A percentile compares a stretch with the other conserved stretches of the same genome.
phyloP scores from a whole-genome alignment of 768 basidiomycete species.

The Hydnomerulius pinastri region DNA sequence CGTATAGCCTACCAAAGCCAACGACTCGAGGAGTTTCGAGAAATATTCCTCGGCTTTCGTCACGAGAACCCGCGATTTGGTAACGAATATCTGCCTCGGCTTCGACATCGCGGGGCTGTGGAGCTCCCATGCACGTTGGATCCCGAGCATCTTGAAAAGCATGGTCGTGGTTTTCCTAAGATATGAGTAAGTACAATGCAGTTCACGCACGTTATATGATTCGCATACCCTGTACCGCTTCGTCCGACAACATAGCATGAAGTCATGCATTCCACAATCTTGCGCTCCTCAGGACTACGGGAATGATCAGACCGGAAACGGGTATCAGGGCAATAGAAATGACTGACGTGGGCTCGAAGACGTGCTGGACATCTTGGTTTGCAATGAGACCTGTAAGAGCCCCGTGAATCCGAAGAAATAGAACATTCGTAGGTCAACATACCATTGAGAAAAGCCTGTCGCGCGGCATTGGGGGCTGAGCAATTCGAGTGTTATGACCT shows the following conservation, averaged over 20 bases:
- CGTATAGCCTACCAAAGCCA: conserved; percentile 38
- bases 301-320: neutral
- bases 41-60: conserved; percentile 75
- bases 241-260: conserved; percentile 71
- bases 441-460: too few species aligned
- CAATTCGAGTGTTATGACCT: conserved; percentile 39
- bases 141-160: conserved; percentile 73
- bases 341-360: conserved; percentile 28
- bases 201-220: neutral
- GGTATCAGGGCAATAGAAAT: too few species aligned
- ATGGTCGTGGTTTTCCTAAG: conserved; percentile 74
- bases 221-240: conserved; percentile 69
- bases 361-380: conserved; percentile 26
- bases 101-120: conserved; percentile 35
- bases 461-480: too few species aligned
- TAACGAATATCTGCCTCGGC: conserved; percentile 72
- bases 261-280: conserved; percentile 56
- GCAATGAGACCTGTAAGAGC: conserved; percentile 28
- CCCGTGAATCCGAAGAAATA: too few species aligned
- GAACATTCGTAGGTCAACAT: neutral
- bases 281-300: conserved; percentile 46
- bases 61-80: conserved; percentile 65
- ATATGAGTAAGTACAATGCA: neutral
- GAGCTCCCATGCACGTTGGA: conserved; percentile 56
- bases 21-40: conserved; percentile 48